Base-by-base conservation (phyloP, 805 yeast species). In the Wickerhamomyces queroliae region DNA sequence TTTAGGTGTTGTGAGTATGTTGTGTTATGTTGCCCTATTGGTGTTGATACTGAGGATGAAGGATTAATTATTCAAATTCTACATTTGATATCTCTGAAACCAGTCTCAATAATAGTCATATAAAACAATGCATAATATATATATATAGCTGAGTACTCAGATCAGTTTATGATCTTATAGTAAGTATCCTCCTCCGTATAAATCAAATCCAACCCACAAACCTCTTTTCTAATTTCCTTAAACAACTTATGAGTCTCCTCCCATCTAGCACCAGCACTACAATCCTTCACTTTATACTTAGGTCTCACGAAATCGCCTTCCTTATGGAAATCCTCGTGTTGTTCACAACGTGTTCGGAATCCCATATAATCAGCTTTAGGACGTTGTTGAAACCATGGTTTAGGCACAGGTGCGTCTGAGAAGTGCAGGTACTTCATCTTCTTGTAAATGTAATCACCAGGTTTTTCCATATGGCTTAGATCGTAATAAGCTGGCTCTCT, bases 371-470 rank as follows among this genome's bases (percentile, higher is more conserved):
- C 36, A 2, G 25, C 36, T 0, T 39, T 17, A 1, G 33, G 41
- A 7, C 40, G 33, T 21, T 48, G 46, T 15, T 41, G 20, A 35
- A 42, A 54, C 88, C 88, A 80, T 5, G 87, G 88, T 50, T 82
- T 80, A 0, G 80, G 76, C 7, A 80, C 56, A 6, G 88, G 88
- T 26, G 70, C 68, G 51, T 82, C 89, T 3, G 83, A 74, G 55
- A 75, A 82, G 53, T 82, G 89, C 22, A 79, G 54, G 39, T 76
- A 62, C 49, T 69, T 72, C 5, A 70, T 56, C 10, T 62, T 54
- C 7, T 50, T 44, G 7, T 60, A 43, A 5, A 48, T 32, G 16
- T 36, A 30, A n/a, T 50, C 50, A 29, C 48, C 52, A 15, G 48
- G 44, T 12, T 29, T 33, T 2, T 29, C 36, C 12, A 57, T 21